Percentiles rank a stretch among this genome's conserved stretches.
Evolutionary conservation across 495 filamentous ascomycete species (phyloP).

Genomic region (Diplogelasinospora grovesii): DNA sequence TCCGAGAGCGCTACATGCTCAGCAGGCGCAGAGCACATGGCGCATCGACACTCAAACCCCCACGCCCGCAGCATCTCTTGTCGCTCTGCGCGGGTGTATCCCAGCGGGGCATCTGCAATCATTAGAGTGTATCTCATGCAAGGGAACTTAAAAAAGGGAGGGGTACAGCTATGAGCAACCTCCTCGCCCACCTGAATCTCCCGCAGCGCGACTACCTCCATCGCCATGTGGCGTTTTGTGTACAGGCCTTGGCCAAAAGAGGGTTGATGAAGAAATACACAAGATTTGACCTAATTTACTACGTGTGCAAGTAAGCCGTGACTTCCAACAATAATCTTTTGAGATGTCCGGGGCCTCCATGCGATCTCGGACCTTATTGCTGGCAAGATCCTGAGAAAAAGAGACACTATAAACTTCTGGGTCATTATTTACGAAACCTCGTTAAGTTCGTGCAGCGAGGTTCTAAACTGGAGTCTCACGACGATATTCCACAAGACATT

Average conservation of each 20-base stretch:
- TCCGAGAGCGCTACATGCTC: conserved; percentile 17
- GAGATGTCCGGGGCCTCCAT: neutral
- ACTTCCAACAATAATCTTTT: too few species aligned
- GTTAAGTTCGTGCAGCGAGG: conserved; percentile 1
- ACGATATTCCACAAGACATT: conserved; percentile 1
- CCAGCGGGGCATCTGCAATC: conserved; percentile 25
- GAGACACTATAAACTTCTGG: conserved; percentile 3
- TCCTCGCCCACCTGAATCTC: conserved; percentile 28
- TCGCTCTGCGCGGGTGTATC: conserved; percentile 23
- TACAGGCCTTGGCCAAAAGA: conserved; percentile 28
- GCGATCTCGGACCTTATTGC: conserved; percentile 2
- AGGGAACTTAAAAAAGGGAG: neutral
- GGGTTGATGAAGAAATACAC: too few species aligned
- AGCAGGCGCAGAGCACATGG: conserved; percentile 19
- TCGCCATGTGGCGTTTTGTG: conserved; percentile 16
- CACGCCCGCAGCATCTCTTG: conserved; percentile 18
- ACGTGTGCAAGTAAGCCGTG: too few species aligned
- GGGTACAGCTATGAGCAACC: conserved; percentile 29
- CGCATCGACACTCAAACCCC: conserved; percentile 29
- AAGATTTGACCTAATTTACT: too few species aligned
- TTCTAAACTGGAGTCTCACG: conserved; percentile 2
- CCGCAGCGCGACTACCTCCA: conserved; percentile 27
- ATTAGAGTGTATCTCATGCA: neutral
- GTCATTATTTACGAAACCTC: conserved; percentile 1
- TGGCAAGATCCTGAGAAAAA: conserved; percentile 2